Evolutionary conservation across 2,329 filamentous ascomycete species (phyloP), one percentile per base, ranked within the genome.

Genomic region (Hymenoscyphus scutula): DNA sequence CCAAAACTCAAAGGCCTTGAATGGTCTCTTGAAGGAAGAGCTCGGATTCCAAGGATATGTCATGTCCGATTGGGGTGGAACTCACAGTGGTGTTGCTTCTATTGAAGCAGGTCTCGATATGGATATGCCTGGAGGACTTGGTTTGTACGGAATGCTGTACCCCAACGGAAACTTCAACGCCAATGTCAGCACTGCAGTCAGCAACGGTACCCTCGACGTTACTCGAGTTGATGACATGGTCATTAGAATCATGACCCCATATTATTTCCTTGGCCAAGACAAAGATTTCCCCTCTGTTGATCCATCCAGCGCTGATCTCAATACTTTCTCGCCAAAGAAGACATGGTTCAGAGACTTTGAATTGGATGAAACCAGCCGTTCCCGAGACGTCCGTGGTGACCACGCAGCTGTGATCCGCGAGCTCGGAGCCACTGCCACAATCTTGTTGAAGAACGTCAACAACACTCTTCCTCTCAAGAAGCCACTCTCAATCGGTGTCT

Each of bases 1-100:
- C 68, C 83, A 89, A 64, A 92, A 96, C 74, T 88, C 87, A 66
- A 91, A 92, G 72, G 77, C 92, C 1, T 80, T 95, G 66, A 96
- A 94, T 68, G 88, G 88, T 0, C 80, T 96, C 7, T 78, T 96
- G 51, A 96, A 96, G 71, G 89, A 92, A 62, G 91, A 95, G 73
- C 80, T 96, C 1, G 91, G 90, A 4, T 95, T 96, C 72, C 89
- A 95, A 72, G 91, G 57, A 0, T 93, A 91, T 60, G 84, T 94
- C 8, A 89, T 94, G 80, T 89, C 86, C 0, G 92, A 96, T 73
- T 96, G 91, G 91, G 80, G 92, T 2, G 90, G 89, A 0, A 91
- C 96, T 72, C 85, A 90, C 64, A 88, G 88, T 5, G 92, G 92
- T 15, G 89, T 96, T 0, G 85, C 84, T 11, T 89, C 86, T 58